Conservation (phyloP, 2,329 filamentous ascomycete species). For the Sporothrix euskadiensis region DNA sequence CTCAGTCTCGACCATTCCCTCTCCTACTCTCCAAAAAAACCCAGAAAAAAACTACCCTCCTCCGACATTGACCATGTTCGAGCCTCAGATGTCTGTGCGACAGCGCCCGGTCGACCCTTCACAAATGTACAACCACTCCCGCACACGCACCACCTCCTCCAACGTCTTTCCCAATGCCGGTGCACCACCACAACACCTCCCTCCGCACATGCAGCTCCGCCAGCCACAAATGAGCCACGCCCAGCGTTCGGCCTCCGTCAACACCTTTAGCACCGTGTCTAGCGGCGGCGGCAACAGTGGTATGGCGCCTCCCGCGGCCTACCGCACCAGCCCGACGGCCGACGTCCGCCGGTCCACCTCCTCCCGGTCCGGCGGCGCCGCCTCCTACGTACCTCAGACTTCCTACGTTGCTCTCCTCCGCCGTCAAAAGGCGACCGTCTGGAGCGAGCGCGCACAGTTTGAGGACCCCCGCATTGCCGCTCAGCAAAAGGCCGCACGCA, state of each 20-base stretch:
- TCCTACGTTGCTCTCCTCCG: constrained; percentile 95
- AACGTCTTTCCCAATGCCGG: constrained; percentile 48
- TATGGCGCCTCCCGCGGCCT: constrained; percentile 54
- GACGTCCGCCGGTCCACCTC: constrained; percentile 77
- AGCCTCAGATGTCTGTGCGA: constrained; percentile 39
- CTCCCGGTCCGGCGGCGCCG: constrained; percentile 63
- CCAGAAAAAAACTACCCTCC: neutral
- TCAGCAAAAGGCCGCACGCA: constrained; percentile 83
- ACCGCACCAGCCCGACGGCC: constrained; percentile 55
- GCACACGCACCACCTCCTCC: constrained; percentile 59
- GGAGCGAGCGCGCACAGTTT: constrained; percentile 91
- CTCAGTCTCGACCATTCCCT: neutral
- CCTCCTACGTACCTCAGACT: constrained; percentile 47
- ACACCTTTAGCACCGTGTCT: constrained; percentile 68
- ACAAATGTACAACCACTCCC: constrained; percentile 54
- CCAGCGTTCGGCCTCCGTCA: constrained; percentile 63
- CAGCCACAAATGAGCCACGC: constrained; percentile 45
- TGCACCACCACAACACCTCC: constrained; percentile 37
- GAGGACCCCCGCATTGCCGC: constrained; percentile 84
- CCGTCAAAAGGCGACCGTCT: constrained; percentile 96
- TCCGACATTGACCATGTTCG: constrained; percentile 35
- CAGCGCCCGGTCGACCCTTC: constrained; percentile 37
- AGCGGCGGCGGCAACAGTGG: constrained; percentile 45
- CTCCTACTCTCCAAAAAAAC: neutral
- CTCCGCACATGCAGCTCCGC: constrained; percentile 38